Evolutionary conservation across 768 basidiomycete species (phyloP).

Genomic region (Crepidotus variabilis): DNA sequence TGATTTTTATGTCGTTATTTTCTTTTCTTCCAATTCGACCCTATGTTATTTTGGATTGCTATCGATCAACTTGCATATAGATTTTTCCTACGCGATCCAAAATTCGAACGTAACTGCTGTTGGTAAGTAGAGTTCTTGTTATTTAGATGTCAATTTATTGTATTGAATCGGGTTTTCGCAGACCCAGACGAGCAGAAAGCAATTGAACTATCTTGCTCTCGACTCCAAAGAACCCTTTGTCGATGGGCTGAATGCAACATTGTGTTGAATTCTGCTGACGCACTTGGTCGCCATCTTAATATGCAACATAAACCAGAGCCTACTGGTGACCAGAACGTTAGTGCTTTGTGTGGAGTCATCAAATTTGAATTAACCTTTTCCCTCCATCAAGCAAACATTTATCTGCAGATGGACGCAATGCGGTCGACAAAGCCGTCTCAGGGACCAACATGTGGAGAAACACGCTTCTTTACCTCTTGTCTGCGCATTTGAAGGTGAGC

Average conservation of each 20-base stretch:
- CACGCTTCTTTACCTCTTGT: slow-evolving; percentile 43
- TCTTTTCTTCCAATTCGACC: not conserved
- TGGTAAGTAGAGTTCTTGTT: slow-evolving; percentile 14
- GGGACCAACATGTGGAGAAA: slow-evolving; percentile 47
- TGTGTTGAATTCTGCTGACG: slow-evolving; percentile 49
- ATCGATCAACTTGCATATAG: not conserved
- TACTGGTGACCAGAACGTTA: slow-evolving; percentile 10
- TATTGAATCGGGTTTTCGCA: slow-evolving; percentile 12
- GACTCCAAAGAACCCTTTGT: slow-evolving; percentile 46
- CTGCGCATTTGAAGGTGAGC: slow-evolving; percentile 52
- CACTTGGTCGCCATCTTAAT: slow-evolving; percentile 47
- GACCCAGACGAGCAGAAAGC: slow-evolving; percentile 42
- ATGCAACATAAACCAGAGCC: slow-evolving; percentile 26
- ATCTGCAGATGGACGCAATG: slow-evolving; percentile 59
- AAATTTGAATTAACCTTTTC: not conserved
- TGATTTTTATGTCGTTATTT: slow-evolving; percentile 1
- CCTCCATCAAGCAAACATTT: slow-evolving; percentile 28
- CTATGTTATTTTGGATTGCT: not conserved
- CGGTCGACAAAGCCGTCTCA: slow-evolving; percentile 34
- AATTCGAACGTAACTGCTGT: slow-evolving; percentile 11
- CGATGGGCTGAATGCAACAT: slow-evolving; percentile 58
- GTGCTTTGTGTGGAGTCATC: slow-evolving; percentile 2
- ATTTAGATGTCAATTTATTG: not conserved
- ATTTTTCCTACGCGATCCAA: slow-evolving; percentile 9
- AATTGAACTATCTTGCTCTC: slow-evolving; percentile 43